These are phyloP conservation scores for Crithidia acanthocephali DNA, from an alignment of 208 protist genomes.

Conservation along the genomic window DNA sequence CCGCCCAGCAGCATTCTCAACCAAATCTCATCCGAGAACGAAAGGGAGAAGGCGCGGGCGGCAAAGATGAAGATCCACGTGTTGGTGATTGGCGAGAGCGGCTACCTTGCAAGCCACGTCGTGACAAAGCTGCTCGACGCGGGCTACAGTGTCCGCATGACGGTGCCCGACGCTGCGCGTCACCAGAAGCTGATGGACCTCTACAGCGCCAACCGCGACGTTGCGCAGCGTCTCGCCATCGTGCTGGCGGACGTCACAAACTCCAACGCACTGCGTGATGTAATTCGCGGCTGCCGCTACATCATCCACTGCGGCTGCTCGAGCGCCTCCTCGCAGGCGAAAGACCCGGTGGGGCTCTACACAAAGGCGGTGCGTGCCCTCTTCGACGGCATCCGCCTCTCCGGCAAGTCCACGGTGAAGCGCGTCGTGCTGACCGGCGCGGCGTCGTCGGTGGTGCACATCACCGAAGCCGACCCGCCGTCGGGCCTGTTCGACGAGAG, in stretches of 20 bases:
- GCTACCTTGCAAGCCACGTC: constrained; percentile 86
- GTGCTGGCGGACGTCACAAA: constrained; percentile 79
- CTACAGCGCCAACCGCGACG: constrained; percentile 59
- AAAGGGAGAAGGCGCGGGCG: constrained; percentile 69
- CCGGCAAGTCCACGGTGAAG: constrained; percentile 82
- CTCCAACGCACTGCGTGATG: constrained; percentile 73
- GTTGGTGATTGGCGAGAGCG: constrained; percentile 86
- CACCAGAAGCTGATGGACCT: constrained; percentile 77
- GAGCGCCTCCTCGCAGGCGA: constrained; percentile 32
- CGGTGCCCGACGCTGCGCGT: constrained; percentile 52
- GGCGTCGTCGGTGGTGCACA: constrained; percentile 78
- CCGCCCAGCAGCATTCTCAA: constrained; percentile 81
- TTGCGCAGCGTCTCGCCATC: constrained; percentile 67
- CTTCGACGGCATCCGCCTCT: constrained; percentile 85
- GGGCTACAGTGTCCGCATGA: constrained; percentile 88
- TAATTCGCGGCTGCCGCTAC: constrained; percentile 82
- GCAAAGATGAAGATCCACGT: constrained; percentile 85
- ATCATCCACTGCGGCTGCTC: constrained; percentile 90
- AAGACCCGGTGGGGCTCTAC: constrained; percentile 66
- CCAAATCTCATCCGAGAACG: constrained; percentile 79
- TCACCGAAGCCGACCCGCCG: constrained; percentile 67
- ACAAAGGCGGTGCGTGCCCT: constrained; percentile 79
- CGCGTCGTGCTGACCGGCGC: constrained; percentile 86
- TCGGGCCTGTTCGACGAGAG: constrained; percentile 78
- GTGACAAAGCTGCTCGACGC: constrained; percentile 85